Base-by-base conservation (phyloP, 352 stramenopile species). In the Pythium scleroteichum region DNA sequence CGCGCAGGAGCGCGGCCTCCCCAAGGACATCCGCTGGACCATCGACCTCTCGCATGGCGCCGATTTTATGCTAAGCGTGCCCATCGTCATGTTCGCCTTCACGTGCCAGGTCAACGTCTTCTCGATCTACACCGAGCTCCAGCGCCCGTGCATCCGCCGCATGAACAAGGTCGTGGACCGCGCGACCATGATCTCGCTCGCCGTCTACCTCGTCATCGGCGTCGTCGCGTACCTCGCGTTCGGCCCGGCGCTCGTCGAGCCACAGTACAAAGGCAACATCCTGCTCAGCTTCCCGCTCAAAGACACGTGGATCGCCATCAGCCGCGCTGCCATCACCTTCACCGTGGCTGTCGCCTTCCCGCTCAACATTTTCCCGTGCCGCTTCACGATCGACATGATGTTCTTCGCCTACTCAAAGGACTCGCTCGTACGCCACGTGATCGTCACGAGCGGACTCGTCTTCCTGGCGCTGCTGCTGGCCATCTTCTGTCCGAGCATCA, bases 41-140 rank as follows among this genome's bases (percentile, higher is more conserved):
- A 88, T 94, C 55, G 80, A 94, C 55, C 69, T 89, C 33, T 81
- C 64, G 32, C 53, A 79, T 13, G 82, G 82, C 17, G 73, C 82
- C 19, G 66, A 94, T 52, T 94, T 92, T 33, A 92, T 94, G 81
- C 82, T 94, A 6, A 90, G 82, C 44, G 85, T 94, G 27, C 85
- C 85, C 17, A 92, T 94, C 69, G 81, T 94, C 54, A 94, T 94
- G 85, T 94, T 94, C 59, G 85, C 85, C 19, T 94, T 94, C 67
- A 94, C 85, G n/a, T 92, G 82, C 53, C 85, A 94, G 73, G 82
- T 92, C 10, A 94, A 94, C 46, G 85, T 94, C 16, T 94, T 94
- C 47, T 94, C 85, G 17, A 94, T 94, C 67, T 94, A 92, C 62
- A 94, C 85, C n/a, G 85, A 94, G 56, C 75, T 94, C 14, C 85